Base-by-base conservation (phyloP, 2,329 filamentous ascomycete species). In the Pseudogymnoascus sp. region DNA sequence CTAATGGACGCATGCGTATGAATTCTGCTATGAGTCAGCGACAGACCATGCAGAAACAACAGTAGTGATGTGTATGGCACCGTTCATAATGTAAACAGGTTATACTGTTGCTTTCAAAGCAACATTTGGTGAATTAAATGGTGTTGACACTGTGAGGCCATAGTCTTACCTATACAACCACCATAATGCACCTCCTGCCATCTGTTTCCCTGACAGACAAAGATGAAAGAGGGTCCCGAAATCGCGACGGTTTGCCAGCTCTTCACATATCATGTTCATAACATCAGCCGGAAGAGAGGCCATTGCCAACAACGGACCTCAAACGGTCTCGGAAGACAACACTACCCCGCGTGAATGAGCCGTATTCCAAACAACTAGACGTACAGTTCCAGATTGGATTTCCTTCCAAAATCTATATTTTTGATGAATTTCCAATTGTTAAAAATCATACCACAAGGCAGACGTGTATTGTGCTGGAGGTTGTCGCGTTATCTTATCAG, bases 151-250 rank as follows among this genome's bases (percentile, higher is more conserved):
- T 6, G 8, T 12, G 44, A 60, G 16, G 16, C 5, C 7, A 21
- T 56, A 56, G 21, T 70, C 75, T 18, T 74, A 87, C 85, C 84
- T 81, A 71, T 89, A 90, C 4, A 90, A 75, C 65, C 82, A 79
- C 50, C 82, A 80, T 47, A 90, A 73, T 5, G 86, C 85, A 62
- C 85, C 77, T 21, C 78, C 77, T 1, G 84, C 84, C 47, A 89
- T 75, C 63, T 78, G 76, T 66, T 78, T 83, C 66, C 80, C 82
- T 60, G 83, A 73, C 44, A 80, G 77, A 35, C 85, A 80, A 69
- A 83, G 84, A 63, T 77, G 80, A 74, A 83, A 88, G 8, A 90
- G 78, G 5, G 83, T 82, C 14, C 78, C 74, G 69, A 87, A 87
- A 65, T 88, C 84, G 56, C 76, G 76, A 63, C 80, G 76, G 12